These are phyloP conservation scores for Cladophialophora psammophila DNA, from an alignment of 2,329 filamentous ascomycete genomes.

Conservation along the genomic window DNA sequence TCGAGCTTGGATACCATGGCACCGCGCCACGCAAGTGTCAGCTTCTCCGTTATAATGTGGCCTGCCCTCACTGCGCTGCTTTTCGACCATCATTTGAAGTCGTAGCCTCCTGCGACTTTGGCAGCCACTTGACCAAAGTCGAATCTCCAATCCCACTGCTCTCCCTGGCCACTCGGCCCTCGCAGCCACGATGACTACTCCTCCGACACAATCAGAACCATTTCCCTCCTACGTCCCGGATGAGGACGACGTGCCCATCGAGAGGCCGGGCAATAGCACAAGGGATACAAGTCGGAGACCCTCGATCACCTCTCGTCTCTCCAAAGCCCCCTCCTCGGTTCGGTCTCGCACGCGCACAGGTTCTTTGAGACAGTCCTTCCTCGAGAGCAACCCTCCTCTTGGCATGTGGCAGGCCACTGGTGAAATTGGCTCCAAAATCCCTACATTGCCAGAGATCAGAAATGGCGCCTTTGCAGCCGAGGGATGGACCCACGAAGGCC, in stretches of 20 bases:
- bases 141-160: background rate
- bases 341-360: slow-evolving; percentile 33
- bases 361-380: slow-evolving; percentile 39
- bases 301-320: slow-evolving; percentile 25
- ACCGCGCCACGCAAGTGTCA: slow-evolving; percentile 6
- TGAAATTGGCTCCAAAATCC: slow-evolving; percentile 44
- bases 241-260: slow-evolving; percentile 7
- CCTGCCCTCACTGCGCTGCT: background rate
- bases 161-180: background rate
- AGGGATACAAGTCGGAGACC: slow-evolving; percentile 17
- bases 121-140: background rate
- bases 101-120: background rate
- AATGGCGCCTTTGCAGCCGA: slow-evolving; percentile 42
- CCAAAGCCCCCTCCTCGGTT: slow-evolving; percentile 16
- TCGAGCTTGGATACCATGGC: background rate
- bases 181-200: background rate
- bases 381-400: slow-evolving; percentile 45
- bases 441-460: slow-evolving; percentile 45
- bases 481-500: slow-evolving; percentile 46
- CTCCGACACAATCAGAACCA: slow-evolving; percentile 21
- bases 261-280: slow-evolving; percentile 6
- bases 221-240: slow-evolving; percentile 25
- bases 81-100: background rate
- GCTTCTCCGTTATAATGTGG: background rate
- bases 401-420: slow-evolving; percentile 47